A percentile compares a stretch with the other conserved stretches of the same genome.
phyloP scores from a whole-genome alignment of 345 rosid species.

The Rhizophora mangle region DNA sequence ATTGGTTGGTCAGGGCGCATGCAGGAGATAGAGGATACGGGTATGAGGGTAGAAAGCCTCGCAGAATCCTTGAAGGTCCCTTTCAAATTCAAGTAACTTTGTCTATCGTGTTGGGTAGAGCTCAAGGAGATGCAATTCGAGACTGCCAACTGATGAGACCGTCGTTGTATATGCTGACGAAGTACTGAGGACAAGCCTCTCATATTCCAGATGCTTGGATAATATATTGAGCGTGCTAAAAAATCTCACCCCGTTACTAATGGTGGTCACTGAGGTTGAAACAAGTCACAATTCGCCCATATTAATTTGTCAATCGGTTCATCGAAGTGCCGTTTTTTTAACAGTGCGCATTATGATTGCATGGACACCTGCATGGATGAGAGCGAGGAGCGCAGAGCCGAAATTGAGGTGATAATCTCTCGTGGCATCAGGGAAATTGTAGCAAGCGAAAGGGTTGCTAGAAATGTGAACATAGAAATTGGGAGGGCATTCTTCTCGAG shows the following conservation, averaged over 20 bases:
- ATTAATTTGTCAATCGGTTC: no score
- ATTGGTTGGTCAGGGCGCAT: constrained; percentile 11
- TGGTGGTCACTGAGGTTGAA: constrained; percentile 47
- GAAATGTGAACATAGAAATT: constrained; percentile 44
- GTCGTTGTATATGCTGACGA: constrained; percentile 31
- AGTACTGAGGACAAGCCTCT: constrained; percentile 34
- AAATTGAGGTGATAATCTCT: constrained; percentile 14
- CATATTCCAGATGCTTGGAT: constrained; percentile 37
- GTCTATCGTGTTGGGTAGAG: constrained; percentile 22
- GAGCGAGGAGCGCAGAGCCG: constrained; percentile 11
- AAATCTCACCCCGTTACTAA: constrained; percentile 37
- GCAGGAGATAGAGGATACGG: constrained; percentile 28
- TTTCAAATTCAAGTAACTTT: constrained; percentile 31
- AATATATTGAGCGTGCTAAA: constrained; percentile 34
- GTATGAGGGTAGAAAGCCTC: constrained; percentile 30
- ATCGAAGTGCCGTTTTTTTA: no score
- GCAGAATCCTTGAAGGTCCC: constrained; percentile 44
- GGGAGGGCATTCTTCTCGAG: constrained; percentile 50
- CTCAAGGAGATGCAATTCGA: constrained; percentile 34
- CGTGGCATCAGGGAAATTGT: constrained; percentile 32
- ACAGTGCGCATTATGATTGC: constrained; percentile 33
- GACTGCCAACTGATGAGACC: constrained; percentile 28
- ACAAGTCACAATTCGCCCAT: constrained; percentile 49
- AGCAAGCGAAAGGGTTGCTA: constrained; percentile 27
- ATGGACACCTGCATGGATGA: constrained; percentile 34